Evolutionary conservation across 2,329 filamentous ascomycete genomes (phyloP), one percentile per base, ranked within the genome.

Genomic region (Ophiocordyceps camponoti-rufipedis): DNA sequence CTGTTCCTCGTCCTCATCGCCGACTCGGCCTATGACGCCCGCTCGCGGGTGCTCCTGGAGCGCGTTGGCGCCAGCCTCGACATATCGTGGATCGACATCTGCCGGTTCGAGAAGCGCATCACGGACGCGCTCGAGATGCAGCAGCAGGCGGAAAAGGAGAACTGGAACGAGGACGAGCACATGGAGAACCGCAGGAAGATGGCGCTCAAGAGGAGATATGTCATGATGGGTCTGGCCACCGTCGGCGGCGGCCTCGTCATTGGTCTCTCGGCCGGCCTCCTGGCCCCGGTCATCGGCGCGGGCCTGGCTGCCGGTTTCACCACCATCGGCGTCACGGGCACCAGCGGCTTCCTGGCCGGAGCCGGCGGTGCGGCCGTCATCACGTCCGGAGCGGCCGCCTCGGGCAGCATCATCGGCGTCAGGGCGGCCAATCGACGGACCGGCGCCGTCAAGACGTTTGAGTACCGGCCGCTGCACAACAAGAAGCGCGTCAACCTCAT

Each of bases 121-220:
- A 95, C 91, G 8, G 91, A 98, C 62, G 87, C 91, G 1, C 68
- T 98, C 19, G 91, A 98, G 62, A 95, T 98, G 86, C 89, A 96
- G 63, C 87, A 96, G 61, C 80, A 84, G 42, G 85, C 86, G 6
- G 83, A 87, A 50, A 93, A 89, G 56, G 91, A 98, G 63, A 94
- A 89, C 51, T 98, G 91, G 91, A 93, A 95, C 52, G 91, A 98
- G 60, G 82, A 91, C 11, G 85, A 93, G 51, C 87, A 96, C 58
- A 86, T 96, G 71, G 86, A 94, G 60, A 75, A 71, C 48, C 77
- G 91, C 42, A 75, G 85, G 44, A 94, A 95, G 60, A 66, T 77
- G 56, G 85, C 85, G 1, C 69, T 88, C 48, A 94, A 84, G 59
- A 78, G 78, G 53, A 80, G 88, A 55, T 86, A 94, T 56, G 79